Conservation (phyloP, 306 rosid genomes). For the Casuarina cunninghamiana region DNA sequence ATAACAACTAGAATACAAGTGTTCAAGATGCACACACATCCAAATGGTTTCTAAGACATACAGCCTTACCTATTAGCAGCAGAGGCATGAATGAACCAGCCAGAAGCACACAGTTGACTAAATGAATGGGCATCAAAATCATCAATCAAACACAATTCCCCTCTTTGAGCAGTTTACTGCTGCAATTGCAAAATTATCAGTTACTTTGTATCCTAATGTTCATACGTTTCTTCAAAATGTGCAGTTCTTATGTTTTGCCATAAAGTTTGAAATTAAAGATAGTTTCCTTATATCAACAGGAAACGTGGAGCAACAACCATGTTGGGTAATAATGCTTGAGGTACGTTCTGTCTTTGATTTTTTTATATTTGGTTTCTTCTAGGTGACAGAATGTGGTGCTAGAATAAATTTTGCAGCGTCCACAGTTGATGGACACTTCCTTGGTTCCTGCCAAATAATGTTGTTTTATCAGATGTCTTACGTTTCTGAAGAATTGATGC, state of each 20-base stretch:
- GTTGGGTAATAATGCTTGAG: constrained; percentile 99
- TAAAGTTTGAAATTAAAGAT: constrained; percentile 14
- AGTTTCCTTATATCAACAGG: constrained; percentile 46
- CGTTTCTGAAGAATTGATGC: neutral
- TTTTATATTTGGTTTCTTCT: constrained; percentile 7
- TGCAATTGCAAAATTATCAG: neutral
- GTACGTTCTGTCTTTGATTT: constrained; percentile 45
- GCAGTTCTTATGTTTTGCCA: constrained; percentile 16
- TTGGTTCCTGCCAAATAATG: neutral
- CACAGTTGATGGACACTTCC: neutral
- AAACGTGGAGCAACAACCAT: constrained; percentile 72
- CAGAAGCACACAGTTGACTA: neutral
- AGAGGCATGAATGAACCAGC: neutral
- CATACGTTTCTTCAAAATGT: constrained; percentile 15
- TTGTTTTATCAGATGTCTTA: neutral
- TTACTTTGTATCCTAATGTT: neutral
- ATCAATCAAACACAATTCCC: neutral
- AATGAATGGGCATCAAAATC: neutral
- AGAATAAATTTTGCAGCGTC: neutral
- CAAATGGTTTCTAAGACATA: neutral
- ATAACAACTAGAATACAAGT: neutral
- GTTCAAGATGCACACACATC: neutral
- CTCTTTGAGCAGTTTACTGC: neutral
- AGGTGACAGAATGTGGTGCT: constrained; percentile 2
- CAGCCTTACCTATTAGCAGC: neutral